A percentile compares a stretch with the other conserved stretches of the same genome.
Conservation (phyloP, 495 filamentous ascomycete genomes). For the Lindgomyces ingoldianus region DNA sequence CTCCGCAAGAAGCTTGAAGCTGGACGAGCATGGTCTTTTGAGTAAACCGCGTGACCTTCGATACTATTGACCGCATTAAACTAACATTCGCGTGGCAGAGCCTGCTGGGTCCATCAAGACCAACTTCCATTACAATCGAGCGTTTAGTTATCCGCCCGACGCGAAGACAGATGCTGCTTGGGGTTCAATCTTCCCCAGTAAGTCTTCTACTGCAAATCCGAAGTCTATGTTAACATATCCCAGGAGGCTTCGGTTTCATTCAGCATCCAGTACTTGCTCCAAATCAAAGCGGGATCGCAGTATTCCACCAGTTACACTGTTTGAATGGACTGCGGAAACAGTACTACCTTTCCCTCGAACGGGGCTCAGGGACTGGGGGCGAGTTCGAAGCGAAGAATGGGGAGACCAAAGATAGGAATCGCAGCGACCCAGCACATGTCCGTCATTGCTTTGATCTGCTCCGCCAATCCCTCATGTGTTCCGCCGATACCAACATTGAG, state of each 20-base stretch:
- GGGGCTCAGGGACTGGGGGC: no score
- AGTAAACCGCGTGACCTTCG: neutral
- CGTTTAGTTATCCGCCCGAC: neutral
- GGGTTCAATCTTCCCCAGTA: conserved; percentile 2
- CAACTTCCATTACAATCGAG: conserved; percentile 3
- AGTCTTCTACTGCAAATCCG: neutral
- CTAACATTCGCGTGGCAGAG: neutral
- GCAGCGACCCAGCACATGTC: conserved; percentile 14
- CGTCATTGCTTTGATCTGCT: conserved; percentile 40
- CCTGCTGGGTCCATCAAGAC: neutral
- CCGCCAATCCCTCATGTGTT: conserved; percentile 38
- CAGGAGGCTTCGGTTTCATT: conserved; percentile 16
- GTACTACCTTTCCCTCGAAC: conserved; percentile 5
- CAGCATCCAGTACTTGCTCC: conserved; percentile 11
- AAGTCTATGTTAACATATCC: neutral
- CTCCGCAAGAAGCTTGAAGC: neutral
- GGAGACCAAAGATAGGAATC: neutral
- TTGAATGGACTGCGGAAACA: conserved; percentile 27
- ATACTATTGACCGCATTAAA: neutral
- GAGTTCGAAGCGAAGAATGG: neutral
- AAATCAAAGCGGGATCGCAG: conserved; percentile 3
- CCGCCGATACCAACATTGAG: conserved; percentile 36
- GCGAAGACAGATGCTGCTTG: neutral
- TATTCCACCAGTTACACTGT: conserved; percentile 39
- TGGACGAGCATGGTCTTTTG: neutral